phyloP scores from a whole-genome alignment of 257 asterid genomes.

The Prunella vulgaris region DNA sequence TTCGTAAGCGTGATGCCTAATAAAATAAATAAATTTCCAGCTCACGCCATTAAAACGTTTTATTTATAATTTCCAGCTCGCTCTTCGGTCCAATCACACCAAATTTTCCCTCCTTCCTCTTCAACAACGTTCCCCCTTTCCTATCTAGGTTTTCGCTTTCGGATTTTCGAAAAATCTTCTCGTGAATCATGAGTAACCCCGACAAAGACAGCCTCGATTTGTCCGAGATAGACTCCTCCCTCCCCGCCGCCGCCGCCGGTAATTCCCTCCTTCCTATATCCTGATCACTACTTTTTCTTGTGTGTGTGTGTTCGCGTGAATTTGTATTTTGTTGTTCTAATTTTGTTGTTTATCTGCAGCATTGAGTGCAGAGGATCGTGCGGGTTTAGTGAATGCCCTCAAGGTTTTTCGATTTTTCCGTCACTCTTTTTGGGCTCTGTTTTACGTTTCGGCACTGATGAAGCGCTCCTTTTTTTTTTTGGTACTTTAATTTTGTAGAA shows the following conservation, averaged over 20 bases:
- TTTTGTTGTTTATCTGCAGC: slow-evolving; percentile 33
- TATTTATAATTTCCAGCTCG: slow-evolving; percentile 2
- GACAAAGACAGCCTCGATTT: slow-evolving; percentile 42
- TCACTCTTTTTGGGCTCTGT: background rate
- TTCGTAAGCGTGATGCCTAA: background rate
- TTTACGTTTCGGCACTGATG: background rate
- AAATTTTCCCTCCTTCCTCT: slow-evolving; percentile 25
- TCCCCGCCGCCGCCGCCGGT: slow-evolving; percentile 96
- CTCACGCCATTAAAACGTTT: background rate
- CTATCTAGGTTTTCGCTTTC: slow-evolving; percentile 20
- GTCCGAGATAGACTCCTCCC: slow-evolving; percentile 57
- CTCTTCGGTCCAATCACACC: slow-evolving; percentile 2
- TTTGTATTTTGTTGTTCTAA: background rate
- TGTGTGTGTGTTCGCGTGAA: background rate
- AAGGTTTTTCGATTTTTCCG: slow-evolving; percentile 43
- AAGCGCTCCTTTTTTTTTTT: background rate
- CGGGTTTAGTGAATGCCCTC: slow-evolving; percentile 66
- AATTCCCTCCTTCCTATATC: background rate
- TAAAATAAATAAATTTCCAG: background rate
- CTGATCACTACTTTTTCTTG: background rate
- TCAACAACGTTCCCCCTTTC: slow-evolving; percentile 3
- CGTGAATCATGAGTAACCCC: slow-evolving; percentile 37
- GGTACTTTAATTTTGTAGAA: slow-evolving; percentile 31
- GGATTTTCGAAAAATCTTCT: background rate
- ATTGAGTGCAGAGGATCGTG: slow-evolving; percentile 81